These are phyloP conservation scores for Cercospora zeina DNA, from an alignment of 2,329 filamentous ascomycete genomes.

Conservation along the genomic window DNA sequence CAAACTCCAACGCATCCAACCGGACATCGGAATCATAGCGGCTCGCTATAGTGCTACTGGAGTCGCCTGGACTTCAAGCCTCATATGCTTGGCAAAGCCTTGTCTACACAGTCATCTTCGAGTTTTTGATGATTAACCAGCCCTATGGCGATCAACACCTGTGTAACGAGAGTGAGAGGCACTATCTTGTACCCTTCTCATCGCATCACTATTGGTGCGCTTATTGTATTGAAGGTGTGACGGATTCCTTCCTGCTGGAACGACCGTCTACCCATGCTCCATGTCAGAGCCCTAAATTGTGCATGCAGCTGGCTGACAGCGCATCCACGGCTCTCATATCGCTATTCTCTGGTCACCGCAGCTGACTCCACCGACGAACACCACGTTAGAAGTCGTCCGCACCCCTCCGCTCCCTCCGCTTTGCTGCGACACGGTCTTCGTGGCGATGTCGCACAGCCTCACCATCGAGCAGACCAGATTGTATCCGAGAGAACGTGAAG, in stretches of 20 bases:
- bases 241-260: slow-evolving; percentile 6
- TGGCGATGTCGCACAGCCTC: slow-evolving; percentile 13
- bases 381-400: not conserved
- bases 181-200: not conserved
- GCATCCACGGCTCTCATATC: not conserved
- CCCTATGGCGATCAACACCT: slow-evolving; percentile 19
- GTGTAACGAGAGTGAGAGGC: not conserved
- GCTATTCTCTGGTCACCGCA: not conserved
- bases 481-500: slow-evolving; percentile 1
- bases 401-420: slow-evolving; percentile 13
- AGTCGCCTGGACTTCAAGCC: slow-evolving; percentile 9
- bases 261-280: not conserved
- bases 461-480: not conserved
- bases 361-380: not conserved
- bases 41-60: not conserved
- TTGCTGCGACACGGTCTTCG: slow-evolving; percentile 11
- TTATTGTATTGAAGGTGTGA: not conserved
- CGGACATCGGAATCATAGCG: not conserved
- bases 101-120: slow-evolving; percentile 25
- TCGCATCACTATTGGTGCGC: not conserved
- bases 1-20: not conserved
- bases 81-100: slow-evolving; percentile 26
- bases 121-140: slow-evolving; percentile 26
- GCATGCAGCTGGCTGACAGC: slow-evolving; percentile 11
- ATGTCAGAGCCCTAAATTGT: not conserved